Evolutionary conservation across 495 filamentous ascomycete genomes (phyloP), one percentile per base, ranked within the genome.

Genomic region (Aspergillus panamensis): DNA sequence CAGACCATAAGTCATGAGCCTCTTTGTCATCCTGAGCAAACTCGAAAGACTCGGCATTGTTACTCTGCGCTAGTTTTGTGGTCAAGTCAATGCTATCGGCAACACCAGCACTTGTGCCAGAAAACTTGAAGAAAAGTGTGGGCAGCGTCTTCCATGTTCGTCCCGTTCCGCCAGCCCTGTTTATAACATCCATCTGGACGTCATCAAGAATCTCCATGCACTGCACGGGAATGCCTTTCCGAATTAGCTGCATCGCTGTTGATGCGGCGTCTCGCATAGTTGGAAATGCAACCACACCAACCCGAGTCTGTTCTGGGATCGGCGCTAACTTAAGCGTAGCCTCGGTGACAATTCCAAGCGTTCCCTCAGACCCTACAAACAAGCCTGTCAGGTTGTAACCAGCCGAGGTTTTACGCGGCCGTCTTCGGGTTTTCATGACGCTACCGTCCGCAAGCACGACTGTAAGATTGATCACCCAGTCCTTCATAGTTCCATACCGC

Each of bases 41-140:
- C 57, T 92, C 88, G 63, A 96, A 96, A 20, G 80, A 78, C 57
- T 82, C 70, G 48, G 82, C 82, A 20, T 87, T 85, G 21, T 85
- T 75, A 12, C 58, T 51, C 61, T 83, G 81, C 7, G 90, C 86
- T 19, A 96, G 75, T 50, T 75, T 73, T 65, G 82, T 82, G 2
- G 95, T 91, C 48, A 89, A 75, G 30, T 74, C 73, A 51, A 96
- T 83, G 69, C 95, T 90, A 72, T 97, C 92, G 66, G 90, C 89
- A 17, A 96, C 91, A 6, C 82, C 82, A 4, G 73, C 74, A 0
- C 77, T 78, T 0, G 90, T 94, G 32, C 92, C 91, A 14, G 84
- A 82, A 71, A 96, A 97, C 67, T 97, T 97, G 82, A 97, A 94
- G 75, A 97, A 96, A 4, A 97, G 74, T 4, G 93, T 96, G 5